These are phyloP conservation scores for Aegle marmelos DNA, from an alignment of 345 rosid species.

Conservation along the genomic window DNA sequence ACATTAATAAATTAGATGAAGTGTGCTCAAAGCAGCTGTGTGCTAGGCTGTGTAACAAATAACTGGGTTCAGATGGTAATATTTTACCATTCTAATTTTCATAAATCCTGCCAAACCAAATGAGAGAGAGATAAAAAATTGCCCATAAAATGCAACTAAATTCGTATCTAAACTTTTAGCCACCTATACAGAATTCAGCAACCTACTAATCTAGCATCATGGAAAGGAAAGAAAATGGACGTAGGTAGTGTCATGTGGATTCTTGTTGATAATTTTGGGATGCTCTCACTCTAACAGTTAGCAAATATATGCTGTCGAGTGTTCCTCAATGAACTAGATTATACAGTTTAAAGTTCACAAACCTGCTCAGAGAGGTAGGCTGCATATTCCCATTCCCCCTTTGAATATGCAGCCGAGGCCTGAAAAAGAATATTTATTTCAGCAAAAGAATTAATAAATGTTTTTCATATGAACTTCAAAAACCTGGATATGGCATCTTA, in stretches of 20 bases:
- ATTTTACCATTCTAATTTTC: not conserved
- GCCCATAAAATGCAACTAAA: not conserved
- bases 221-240: not conserved
- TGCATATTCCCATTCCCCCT: conserved; percentile 58
- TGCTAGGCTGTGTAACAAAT: not conserved
- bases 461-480: not conserved
- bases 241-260: not conserved
- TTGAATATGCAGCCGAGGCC: conserved; percentile 86
- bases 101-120: not conserved
- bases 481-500: not conserved
- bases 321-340: not conserved
- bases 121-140: not conserved
- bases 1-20: not conserved
- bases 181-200: not conserved
- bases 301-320: not conserved
- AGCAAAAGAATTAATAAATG: not conserved
- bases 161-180: not conserved
- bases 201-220: not conserved
- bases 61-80: not conserved
- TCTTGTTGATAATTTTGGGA: not conserved
- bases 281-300: not conserved
- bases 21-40: not conserved
- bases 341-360: not conserved
- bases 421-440: conserved; percentile 25
- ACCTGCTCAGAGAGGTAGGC: conserved; percentile 89